Conservation (phyloP, 768 basidiomycete species). For the Chiua virens region DNA sequence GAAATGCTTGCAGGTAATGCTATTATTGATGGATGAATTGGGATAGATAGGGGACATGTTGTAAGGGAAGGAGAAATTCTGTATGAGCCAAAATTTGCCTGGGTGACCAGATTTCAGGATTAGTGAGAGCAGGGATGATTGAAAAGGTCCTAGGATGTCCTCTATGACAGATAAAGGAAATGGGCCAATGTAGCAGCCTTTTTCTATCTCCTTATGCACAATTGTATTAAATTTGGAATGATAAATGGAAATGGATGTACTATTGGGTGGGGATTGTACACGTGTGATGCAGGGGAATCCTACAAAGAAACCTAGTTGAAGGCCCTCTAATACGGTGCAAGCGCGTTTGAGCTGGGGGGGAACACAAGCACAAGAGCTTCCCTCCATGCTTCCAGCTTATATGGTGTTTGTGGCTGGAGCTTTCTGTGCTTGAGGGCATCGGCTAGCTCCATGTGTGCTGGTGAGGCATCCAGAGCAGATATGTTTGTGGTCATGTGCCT, state of each 20-base stretch:
- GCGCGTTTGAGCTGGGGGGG: too few relatives aligned
- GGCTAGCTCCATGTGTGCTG: neutral
- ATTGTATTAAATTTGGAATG: too few relatives aligned
- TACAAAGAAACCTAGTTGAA: neutral
- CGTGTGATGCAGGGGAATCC: neutral
- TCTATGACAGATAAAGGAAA: too few relatives aligned
- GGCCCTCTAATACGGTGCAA: neutral
- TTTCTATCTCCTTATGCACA: too few relatives aligned
- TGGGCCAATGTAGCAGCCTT: too few relatives aligned
- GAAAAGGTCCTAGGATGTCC: neutral
- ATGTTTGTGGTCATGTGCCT: neutral
- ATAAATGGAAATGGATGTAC: neutral
- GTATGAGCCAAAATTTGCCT: neutral
- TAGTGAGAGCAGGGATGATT: neutral
- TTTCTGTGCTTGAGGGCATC: neutral
- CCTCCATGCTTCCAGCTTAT: neutral
- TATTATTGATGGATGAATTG: neutral
- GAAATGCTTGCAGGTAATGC: accelerated
- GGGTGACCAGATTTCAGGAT: neutral
- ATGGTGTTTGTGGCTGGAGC: neutral
- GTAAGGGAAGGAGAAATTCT: neutral
- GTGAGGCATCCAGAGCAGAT: neutral
- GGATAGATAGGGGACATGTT: accelerated
- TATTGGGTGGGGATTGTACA: neutral
- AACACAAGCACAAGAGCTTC: neutral